Conservation (phyloP, 495 filamentous ascomycete species). For the Penicillium turbatum region DNA sequence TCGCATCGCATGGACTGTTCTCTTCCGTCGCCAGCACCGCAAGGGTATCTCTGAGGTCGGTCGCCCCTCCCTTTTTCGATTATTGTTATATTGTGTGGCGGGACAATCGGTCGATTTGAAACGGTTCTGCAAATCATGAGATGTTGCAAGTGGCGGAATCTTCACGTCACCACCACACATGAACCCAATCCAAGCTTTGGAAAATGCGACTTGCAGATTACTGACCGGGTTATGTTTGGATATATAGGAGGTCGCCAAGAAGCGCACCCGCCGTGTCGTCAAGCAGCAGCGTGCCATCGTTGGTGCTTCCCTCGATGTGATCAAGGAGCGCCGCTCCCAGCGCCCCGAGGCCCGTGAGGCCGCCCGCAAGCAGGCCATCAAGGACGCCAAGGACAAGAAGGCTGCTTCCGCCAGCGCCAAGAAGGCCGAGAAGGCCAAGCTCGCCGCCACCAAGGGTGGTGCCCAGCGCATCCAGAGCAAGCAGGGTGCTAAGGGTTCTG, state of each 20-base stretch:
- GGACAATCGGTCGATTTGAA: slow-evolving; percentile 9
- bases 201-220: slow-evolving; percentile 14
- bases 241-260: slow-evolving; percentile 95
- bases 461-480: slow-evolving; percentile 80
- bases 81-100: slow-evolving; percentile 18
- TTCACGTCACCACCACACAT: background rate
- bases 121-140: slow-evolving; percentile 3
- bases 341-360: slow-evolving; percentile 93
- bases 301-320: slow-evolving; percentile 96
- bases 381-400: slow-evolving; percentile 97
- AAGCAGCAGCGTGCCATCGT: slow-evolving; percentile 99
- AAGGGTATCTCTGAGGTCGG: slow-evolving; percentile 99
- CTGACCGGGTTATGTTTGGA: slow-evolving; percentile 39
- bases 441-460: slow-evolving; percentile 70
- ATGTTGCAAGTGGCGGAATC: slow-evolving; percentile 21
- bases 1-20: slow-evolving; percentile 96
- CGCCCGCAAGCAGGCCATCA: slow-evolving; percentile 86
- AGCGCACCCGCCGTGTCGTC: slow-evolving; percentile 95
- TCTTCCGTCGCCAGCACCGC: slow-evolving; percentile 97
- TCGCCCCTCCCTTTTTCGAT: slow-evolving; percentile 29
- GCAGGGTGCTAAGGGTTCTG: slow-evolving; percentile 92
- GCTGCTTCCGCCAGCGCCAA: slow-evolving; percentile 77
- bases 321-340: slow-evolving; percentile 94
- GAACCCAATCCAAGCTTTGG: slow-evolving; percentile 1
- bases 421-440: slow-evolving; percentile 99